phyloP scores from a whole-genome alignment of 2,329 filamentous ascomycete genomes.

The Fusarium falciforme region DNA sequence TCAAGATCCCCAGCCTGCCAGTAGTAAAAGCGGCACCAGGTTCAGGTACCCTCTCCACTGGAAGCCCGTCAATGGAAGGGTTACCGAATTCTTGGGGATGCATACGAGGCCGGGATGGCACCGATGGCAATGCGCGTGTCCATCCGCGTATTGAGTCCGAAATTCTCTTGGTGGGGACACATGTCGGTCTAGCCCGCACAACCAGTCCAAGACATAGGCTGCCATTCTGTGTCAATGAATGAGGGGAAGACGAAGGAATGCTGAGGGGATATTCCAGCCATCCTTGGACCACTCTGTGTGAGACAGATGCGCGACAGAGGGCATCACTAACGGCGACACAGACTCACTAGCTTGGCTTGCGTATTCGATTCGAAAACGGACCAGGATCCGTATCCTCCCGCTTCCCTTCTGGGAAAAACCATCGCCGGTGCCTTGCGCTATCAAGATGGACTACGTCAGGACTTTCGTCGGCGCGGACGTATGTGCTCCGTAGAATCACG shows the following conservation, averaged over 20 bases:
- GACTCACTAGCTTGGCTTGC: conserved; percentile 34
- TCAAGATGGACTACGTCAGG: conserved; percentile 30
- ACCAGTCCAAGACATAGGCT: neutral
- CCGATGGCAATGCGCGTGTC: neutral
- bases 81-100: conserved; percentile 6
- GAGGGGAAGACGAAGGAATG: neutral
- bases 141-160: conserved; percentile 1
- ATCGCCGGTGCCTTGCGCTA: conserved; percentile 29
- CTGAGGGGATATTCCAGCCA: neutral
- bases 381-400: conserved; percentile 11
- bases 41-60: neutral
- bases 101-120: conserved; percentile 5
- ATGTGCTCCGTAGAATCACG: neutral
- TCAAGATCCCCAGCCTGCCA: neutral
- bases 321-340: conserved; percentile 9
- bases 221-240: neutral
- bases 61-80: neutral
- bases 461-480: neutral
- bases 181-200: neutral
- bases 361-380: conserved; percentile 21
- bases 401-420: neutral
- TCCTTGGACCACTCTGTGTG: neutral
- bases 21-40: conserved; percentile 2
- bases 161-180: neutral
- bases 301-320: conserved; percentile 18